Evolutionary conservation across 106 monocot genomes (phyloP).

Genomic region (Dendrobium officinale): DNA sequence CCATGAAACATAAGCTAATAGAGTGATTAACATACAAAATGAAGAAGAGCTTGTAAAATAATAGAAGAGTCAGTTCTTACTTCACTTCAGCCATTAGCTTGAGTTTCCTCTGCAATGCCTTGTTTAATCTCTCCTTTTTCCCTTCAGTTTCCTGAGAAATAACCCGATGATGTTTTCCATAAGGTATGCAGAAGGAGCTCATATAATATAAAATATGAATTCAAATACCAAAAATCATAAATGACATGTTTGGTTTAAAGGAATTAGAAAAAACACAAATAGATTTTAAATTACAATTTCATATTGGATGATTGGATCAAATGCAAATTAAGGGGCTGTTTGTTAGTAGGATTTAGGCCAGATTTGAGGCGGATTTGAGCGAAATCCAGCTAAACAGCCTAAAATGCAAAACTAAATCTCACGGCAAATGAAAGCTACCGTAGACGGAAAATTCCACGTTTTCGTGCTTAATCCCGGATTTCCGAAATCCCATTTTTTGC

Average conservation of each 20-base stretch:
- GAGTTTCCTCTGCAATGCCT: constrained; percentile 23
- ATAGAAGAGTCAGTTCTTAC: constrained; percentile 8
- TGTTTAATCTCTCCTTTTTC: constrained; percentile 31
- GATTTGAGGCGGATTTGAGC: too few relatives aligned
- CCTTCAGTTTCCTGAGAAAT: constrained; percentile 36
- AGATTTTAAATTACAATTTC: neutral
- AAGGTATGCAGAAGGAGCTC: neutral
- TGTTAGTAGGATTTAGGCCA: too few relatives aligned
- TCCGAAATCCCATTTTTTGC: too few relatives aligned
- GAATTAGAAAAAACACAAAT: neutral
- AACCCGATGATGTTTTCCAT: neutral
- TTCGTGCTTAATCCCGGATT: too few relatives aligned
- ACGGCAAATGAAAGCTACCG: too few relatives aligned
- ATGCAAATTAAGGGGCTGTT: too few relatives aligned
- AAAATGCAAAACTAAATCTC: too few relatives aligned
- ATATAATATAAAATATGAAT: neutral
- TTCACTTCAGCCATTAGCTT: constrained; percentile 44
- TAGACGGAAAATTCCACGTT: too few relatives aligned
- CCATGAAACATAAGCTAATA: neutral
- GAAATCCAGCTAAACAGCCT: too few relatives aligned
- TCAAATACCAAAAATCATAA: neutral
- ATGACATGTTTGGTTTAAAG: neutral
- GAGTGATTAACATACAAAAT: neutral
- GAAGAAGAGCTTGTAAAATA: neutral
- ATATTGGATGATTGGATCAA: too few relatives aligned